These are phyloP conservation scores for Exophiala dermatitidis DNA, from an alignment of 2,329 filamentous ascomycete species.

Conservation along the genomic window DNA sequence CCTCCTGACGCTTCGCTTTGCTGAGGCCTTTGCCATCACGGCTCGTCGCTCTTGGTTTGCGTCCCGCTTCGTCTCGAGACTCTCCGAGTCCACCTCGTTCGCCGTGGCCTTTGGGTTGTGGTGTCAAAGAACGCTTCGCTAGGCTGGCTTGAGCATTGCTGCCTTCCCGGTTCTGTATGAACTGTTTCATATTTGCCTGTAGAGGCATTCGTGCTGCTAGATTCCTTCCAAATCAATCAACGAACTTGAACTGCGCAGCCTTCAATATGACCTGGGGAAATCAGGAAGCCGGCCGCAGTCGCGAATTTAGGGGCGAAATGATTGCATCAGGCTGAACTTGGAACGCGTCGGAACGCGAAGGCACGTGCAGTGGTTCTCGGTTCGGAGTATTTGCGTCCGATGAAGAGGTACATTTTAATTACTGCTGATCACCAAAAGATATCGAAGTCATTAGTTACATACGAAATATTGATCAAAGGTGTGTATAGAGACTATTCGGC, in stretches of 20 bases:
- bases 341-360: slow-evolving; percentile 7
- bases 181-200: slow-evolving; percentile 8
- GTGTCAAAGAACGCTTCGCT: slow-evolving; percentile 13
- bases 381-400: not conserved
- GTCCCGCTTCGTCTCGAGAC: slow-evolving; percentile 1
- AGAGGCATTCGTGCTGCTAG: slow-evolving; percentile 11
- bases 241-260: no score
- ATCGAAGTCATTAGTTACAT: no score
- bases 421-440: no score
- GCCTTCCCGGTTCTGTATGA: slow-evolving; percentile 11
- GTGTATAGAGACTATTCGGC: no score
- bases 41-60: not conserved
- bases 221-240: no score
- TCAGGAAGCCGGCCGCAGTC: not conserved
- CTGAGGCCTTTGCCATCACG: not conserved
- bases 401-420: no score
- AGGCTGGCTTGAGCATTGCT: not conserved
- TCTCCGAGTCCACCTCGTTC: slow-evolving; percentile 7
- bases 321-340: not conserved
- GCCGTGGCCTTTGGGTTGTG: slow-evolving; percentile 11
- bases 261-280: no score
- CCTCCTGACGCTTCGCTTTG: not conserved
- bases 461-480: no score
- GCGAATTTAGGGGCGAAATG: not conserved
- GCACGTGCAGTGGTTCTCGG: slow-evolving; percentile 6